Conservation (phyloP, 2,329 filamentous ascomycete species). For the Epicoccum nigrum region DNA sequence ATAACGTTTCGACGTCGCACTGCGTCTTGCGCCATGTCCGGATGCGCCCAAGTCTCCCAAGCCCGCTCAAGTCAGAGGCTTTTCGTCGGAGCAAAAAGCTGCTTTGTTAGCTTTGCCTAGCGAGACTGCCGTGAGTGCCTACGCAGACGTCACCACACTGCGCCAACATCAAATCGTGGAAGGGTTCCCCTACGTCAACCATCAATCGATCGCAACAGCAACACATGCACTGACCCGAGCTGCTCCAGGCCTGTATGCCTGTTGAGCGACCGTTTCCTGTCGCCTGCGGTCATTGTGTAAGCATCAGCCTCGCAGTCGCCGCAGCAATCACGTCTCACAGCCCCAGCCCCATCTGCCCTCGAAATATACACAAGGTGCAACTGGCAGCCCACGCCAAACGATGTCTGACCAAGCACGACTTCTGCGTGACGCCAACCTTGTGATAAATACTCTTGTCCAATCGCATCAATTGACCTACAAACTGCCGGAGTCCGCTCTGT, state of each 20-base stretch:
- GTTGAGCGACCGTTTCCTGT: conserved; percentile 8
- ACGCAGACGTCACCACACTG: conserved; percentile 33
- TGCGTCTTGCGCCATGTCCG: conserved; percentile 10
- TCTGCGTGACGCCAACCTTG: conserved; percentile 5
- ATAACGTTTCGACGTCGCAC: conserved; percentile 17
- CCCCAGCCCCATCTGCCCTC: conserved; percentile 15
- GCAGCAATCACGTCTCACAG: conserved; percentile 29
- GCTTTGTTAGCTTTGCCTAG: conserved; percentile 23
- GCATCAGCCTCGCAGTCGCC: conserved; percentile 25
- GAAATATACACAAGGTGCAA: conserved; percentile 6
- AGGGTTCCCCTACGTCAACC: conserved; percentile 15
- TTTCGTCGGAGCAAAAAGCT: conserved; percentile 8
- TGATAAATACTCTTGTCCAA: conserved; percentile 15
- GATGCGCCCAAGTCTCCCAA: conserved; percentile 9
- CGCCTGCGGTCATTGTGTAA: conserved; percentile 8
- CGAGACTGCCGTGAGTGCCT: no score
- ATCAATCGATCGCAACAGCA: conserved; percentile 1
- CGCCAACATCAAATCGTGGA: conserved; percentile 15
- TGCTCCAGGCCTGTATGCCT: neutral
- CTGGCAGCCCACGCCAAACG: conserved; percentile 14
- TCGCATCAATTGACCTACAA: conserved; percentile 7
- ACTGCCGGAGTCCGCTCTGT: conserved; percentile 13
- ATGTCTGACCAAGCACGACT: conserved; percentile 5
- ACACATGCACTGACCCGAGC: neutral
- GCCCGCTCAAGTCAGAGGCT: conserved; percentile 11